Evolutionary conservation across 805 yeast genomes (phyloP).

Genomic region (Scheffersomyces ergatensis): DNA sequence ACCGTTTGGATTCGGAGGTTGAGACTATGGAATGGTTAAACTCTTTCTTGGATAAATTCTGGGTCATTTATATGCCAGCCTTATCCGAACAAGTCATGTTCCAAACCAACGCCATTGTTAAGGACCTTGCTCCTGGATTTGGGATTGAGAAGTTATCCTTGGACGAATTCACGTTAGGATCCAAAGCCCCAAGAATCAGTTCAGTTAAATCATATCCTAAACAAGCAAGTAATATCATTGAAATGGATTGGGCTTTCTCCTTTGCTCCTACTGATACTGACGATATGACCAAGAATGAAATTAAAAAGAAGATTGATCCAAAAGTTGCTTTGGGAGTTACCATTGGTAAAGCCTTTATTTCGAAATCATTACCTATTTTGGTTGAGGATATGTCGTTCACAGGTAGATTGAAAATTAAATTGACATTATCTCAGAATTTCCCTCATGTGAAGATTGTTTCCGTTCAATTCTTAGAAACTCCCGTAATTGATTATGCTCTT

Average conservation of each 20-base stretch:
- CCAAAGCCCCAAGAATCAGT: conserved; percentile 75
- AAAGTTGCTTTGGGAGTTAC: conserved; percentile 79
- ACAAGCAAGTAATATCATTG: conserved; percentile 62
- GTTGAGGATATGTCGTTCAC: conserved; percentile 78
- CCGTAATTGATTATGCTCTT: conserved; percentile 72
- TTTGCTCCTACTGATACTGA: conserved; percentile 81
- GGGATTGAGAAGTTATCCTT: conserved; percentile 74
- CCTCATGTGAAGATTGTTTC: conserved; percentile 79
- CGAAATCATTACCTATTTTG: conserved; percentile 72
- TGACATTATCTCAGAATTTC: conserved; percentile 60
- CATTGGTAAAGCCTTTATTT: conserved; percentile 76
- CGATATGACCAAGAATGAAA: conserved; percentile 77
- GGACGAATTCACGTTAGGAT: conserved; percentile 77
- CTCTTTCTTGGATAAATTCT: conserved; percentile 71
- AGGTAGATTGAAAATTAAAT: conserved; percentile 64
- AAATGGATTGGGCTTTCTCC: conserved; percentile 82
- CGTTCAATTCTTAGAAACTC: conserved; percentile 73
- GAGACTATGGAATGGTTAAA: conserved; percentile 86
- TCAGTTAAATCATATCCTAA: conserved; percentile 72
- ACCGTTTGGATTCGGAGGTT: conserved; percentile 56
- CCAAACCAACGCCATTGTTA: conserved; percentile 64
- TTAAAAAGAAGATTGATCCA: conserved; percentile 69
- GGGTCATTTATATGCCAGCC: conserved; percentile 89
- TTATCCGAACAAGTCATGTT: conserved; percentile 71
- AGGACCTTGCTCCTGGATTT: conserved; percentile 76